Percentiles rank a stretch among this genome's conserved stretches.
Evolutionary conservation across 805 yeast species (phyloP).

Genomic region (Ogataea corticis): DNA sequence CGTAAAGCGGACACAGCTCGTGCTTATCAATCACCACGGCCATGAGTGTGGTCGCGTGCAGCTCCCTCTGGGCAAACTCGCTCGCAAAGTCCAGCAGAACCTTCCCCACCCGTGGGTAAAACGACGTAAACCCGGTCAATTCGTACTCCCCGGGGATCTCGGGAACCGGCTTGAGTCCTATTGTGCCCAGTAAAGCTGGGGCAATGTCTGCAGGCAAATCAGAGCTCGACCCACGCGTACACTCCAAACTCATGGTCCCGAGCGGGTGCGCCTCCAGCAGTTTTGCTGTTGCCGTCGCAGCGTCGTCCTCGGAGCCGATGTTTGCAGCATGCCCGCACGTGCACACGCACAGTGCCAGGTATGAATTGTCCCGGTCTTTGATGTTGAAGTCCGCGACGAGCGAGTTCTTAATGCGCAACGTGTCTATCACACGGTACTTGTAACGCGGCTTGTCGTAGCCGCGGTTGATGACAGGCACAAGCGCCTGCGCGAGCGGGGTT

Average conservation of each 20-base stretch:
- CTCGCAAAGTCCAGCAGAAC: conserved; percentile 25
- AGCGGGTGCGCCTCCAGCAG: conserved; percentile 17
- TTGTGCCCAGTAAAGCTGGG: conserved; percentile 34
- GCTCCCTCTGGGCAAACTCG: conserved; percentile 8
- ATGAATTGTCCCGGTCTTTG: conserved; percentile 26
- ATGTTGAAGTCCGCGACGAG: conserved; percentile 29
- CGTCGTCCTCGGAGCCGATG: conserved; percentile 18
- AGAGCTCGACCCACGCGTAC: not conserved
- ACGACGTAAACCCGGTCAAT: conserved; percentile 55
- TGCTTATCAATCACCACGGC: conserved; percentile 53
- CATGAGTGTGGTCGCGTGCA: conserved; percentile 26
- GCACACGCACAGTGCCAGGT: conserved; percentile 25
- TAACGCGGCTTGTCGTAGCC: conserved; percentile 50
- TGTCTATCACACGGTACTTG: conserved; percentile 42
- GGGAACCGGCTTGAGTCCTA: conserved; percentile 34
- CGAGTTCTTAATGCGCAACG: conserved; percentile 41
- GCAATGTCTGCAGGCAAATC: not conserved
- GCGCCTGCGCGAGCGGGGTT: too few species aligned
- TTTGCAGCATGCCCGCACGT: conserved; percentile 18
- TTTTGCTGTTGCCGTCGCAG: conserved; percentile 18
- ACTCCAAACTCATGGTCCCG: conserved; percentile 15
- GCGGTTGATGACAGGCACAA: conserved; percentile 43
- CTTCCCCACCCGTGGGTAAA: conserved; percentile 38
- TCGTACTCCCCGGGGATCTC: conserved; percentile 31
- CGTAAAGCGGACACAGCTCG: conserved; percentile 46